Percentiles rank a stretch among this genome's conserved stretches.
phyloP scores from a whole-genome alignment of 23 red algal genomes.

The Chondrus crispus region DNA sequence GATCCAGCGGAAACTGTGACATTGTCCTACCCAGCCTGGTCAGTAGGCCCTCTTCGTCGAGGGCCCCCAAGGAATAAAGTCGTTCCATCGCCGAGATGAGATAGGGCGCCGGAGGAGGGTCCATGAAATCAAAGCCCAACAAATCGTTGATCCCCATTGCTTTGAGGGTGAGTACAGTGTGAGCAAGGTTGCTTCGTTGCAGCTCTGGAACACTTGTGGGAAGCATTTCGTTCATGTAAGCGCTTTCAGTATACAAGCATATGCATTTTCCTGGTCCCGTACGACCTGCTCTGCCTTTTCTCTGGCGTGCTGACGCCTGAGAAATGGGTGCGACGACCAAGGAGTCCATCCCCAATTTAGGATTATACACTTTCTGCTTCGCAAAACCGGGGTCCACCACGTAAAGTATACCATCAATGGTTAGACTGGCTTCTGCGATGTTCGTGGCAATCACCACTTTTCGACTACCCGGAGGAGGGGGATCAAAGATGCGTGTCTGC shows the following conservation, averaged over 20 bases:
- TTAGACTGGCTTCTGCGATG: slow-evolving; percentile 96
- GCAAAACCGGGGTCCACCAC: slow-evolving; percentile 97
- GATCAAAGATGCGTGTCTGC: slow-evolving; percentile 92
- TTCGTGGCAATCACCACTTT: slow-evolving; percentile 96
- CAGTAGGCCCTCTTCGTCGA: slow-evolving; percentile 88
- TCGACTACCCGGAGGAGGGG: slow-evolving; percentile 68
- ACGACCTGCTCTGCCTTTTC: slow-evolving; percentile 89
- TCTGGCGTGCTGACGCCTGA: slow-evolving; percentile 88
- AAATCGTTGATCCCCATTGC: slow-evolving; percentile 94
- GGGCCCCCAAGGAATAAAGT: slow-evolving; percentile 76
- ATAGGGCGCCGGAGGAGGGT: slow-evolving; percentile 83
- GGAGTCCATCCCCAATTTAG: slow-evolving; percentile 91
- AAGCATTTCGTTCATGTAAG: slow-evolving; percentile 93
- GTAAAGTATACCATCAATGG: slow-evolving; percentile 98
- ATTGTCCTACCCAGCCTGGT: slow-evolving; percentile 85
- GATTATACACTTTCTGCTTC: slow-evolving; percentile 96
- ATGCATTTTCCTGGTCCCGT: slow-evolving; percentile 94
- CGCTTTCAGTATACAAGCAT: slow-evolving; percentile 85
- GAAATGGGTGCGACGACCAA: slow-evolving; percentile 94
- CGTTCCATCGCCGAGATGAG: slow-evolving; percentile 94
- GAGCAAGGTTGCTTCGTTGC: slow-evolving; percentile 89
- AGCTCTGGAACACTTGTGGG: slow-evolving; percentile 89
- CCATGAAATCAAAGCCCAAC: slow-evolving; percentile 95
- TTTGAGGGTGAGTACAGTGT: slow-evolving; percentile 82
- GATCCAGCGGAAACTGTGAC: slow-evolving; percentile 95